A percentile compares a stretch with the other conserved stretches of the same genome.
Evolutionary conservation across 2,329 filamentous ascomycete species (phyloP).

Genomic region (Myriosclerotinia duriaeana): DNA sequence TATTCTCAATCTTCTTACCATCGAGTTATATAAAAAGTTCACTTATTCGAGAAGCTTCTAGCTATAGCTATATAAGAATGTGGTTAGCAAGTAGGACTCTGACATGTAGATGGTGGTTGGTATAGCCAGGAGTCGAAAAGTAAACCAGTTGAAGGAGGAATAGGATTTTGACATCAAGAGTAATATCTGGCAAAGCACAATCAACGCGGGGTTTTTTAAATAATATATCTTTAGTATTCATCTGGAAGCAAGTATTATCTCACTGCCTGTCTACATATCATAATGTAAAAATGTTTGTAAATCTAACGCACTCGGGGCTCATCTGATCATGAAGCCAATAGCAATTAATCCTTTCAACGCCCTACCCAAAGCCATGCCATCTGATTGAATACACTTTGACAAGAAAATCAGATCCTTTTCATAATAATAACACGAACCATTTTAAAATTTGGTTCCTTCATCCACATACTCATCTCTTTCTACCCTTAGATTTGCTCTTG

Average conservation of each 20-base stretch:
- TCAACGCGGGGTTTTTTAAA: background rate
- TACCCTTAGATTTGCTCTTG: slow-evolving; percentile 51
- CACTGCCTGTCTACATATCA: slow-evolving; percentile 7
- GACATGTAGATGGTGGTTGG: background rate
- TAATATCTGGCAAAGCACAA: background rate
- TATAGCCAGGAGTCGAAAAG: background rate
- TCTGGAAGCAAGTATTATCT: background rate
- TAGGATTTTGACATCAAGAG: background rate
- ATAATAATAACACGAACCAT: slow-evolving; percentile 16
- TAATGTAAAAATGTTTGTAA: slow-evolving; percentile 11
- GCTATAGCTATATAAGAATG: background rate
- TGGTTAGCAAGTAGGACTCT: background rate
- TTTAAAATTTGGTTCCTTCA: background rate
- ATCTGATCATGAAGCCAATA: slow-evolving; percentile 7
- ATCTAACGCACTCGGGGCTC: background rate
- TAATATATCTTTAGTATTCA: background rate
- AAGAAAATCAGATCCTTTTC: background rate
- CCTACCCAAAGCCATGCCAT: slow-evolving; percentile 18
- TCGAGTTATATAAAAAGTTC: background rate
- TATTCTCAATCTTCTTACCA: too few relatives aligned
- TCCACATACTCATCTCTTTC: slow-evolving; percentile 48
- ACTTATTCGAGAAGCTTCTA: background rate
- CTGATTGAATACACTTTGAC: slow-evolving; percentile 11
- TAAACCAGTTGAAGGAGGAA: background rate
- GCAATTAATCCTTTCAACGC: slow-evolving; percentile 7